Evolutionary conservation across 163 green algal species (phyloP), one percentile per base, ranked within the genome.

Genomic region (Scenedesmus sp.): DNA sequence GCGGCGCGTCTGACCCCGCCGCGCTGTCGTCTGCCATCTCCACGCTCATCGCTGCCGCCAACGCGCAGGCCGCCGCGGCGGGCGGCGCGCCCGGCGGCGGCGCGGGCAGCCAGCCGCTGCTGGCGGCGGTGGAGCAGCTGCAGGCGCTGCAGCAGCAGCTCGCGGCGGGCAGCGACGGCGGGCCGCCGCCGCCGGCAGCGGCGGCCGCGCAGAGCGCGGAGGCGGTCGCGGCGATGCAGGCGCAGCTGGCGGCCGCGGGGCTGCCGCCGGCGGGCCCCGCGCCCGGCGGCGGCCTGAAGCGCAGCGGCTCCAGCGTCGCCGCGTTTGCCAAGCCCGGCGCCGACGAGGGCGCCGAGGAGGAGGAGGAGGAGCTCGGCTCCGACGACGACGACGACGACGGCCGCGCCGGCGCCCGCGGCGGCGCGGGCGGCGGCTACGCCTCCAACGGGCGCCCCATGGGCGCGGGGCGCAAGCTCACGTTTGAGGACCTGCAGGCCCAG

Each of bases 401-500:
- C 9, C 17, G 20, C 22, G 26, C 0, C 9, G 28, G 57, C 44
- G 39, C 39, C 10, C 17, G 11, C 56, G 56, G 4, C 56, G 56
- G 50, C 50, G 5, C 50, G 4, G 50, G 50, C 50, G 4, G 11
- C 10, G 50, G 18, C 50, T n/a, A 10, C 4, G 47, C 73, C 34
- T 1, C 44, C 20, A 17, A n/a, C 50, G 33, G 51, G 29, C 69
- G 69, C 28, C 31, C 51, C 29, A 31, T 82, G 45, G 84, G 84
- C 39, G 78, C 79, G 13, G 84, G 84, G 20, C 82, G 82, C 34
- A 69, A 75, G 70, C 70, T 90, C 24, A 86, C 78, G 4, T 86
- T 82, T 64, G 69, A 86, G 31, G 77, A 89, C 54, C 75, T 95
- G 63, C 88, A 97, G 84, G 62, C 87, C 10, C 93, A 97, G 77